phyloP scores from a whole-genome alignment of 176 grass and related monocot genomes.

The Ensete glaucum region DNA sequence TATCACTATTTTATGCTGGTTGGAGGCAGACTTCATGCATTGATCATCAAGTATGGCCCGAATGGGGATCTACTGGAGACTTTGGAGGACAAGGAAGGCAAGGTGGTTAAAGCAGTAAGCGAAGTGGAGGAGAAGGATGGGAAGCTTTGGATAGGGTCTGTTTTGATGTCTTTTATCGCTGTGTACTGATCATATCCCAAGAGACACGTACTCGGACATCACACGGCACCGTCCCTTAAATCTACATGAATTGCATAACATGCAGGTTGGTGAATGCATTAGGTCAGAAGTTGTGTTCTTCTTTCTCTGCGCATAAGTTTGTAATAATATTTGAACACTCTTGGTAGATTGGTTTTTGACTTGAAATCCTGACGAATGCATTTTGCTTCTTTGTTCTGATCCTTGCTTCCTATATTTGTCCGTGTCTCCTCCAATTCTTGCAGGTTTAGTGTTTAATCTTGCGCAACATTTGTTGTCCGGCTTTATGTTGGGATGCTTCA shows the following conservation, averaged over 20 bases:
- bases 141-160: slow-evolving; percentile 91
- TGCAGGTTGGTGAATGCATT: not conserved
- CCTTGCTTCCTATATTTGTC: too few relatives aligned
- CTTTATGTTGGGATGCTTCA: too few relatives aligned
- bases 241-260: not conserved
- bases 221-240: not conserved
- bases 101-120: slow-evolving; percentile 75
- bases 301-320: too few relatives aligned
- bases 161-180: slow-evolving; percentile 85
- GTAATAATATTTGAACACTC: too few relatives aligned
- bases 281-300: not conserved
- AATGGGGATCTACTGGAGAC: slow-evolving; percentile 56
- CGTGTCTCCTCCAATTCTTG: too few relatives aligned
- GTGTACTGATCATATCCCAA: slow-evolving; percentile 39
- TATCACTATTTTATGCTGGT: slow-evolving; percentile 71
- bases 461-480: too few relatives aligned
- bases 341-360: too few relatives aligned
- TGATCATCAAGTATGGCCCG: slow-evolving; percentile 67
- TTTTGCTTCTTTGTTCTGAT: too few relatives aligned
- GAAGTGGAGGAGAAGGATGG: slow-evolving; percentile 97
- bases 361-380: too few relatives aligned
- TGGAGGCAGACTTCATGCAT: slow-evolving; percentile 60
- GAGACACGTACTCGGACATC: not conserved
- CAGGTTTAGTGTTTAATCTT: too few relatives aligned
- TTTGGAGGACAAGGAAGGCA: slow-evolving; percentile 70